phyloP scores from a whole-genome alignment of 805 yeast genomes.

The Pichia kluyveri region DNA sequence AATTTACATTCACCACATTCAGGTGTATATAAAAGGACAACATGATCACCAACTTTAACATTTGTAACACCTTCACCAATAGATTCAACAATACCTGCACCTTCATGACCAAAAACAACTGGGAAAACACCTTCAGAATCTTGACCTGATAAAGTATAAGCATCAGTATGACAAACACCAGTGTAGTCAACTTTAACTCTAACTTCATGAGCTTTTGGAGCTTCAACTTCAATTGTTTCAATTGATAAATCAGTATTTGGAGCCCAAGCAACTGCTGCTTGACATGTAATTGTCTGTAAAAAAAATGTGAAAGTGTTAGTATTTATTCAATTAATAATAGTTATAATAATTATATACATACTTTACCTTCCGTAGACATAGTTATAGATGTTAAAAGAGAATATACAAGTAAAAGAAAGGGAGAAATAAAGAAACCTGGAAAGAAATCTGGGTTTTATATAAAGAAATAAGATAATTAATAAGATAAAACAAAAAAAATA shows the following conservation, averaged over 20 bases:
- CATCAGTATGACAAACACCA: slow-evolving; percentile 98
- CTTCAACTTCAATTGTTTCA: slow-evolving; percentile 82
- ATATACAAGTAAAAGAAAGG: neutral
- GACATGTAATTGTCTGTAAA: slow-evolving; percentile 50
- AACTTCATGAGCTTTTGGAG: slow-evolving; percentile 97
- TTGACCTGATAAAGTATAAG: slow-evolving; percentile 86
- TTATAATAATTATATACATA: too few species aligned
- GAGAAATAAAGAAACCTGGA: too few species aligned
- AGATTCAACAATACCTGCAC: slow-evolving; percentile 94
- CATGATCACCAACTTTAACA: slow-evolving; percentile 91
- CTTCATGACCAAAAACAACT: slow-evolving; percentile 91
- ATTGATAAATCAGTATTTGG: slow-evolving; percentile 67
- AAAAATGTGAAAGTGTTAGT: neutral
- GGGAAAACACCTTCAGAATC: slow-evolving; percentile 98
- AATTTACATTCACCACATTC: slow-evolving; percentile 94
- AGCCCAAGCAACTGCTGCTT: slow-evolving; percentile 98
- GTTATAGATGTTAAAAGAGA: neutral
- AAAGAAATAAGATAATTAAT: too few species aligned
- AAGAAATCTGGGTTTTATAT: too few species aligned
- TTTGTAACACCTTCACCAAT: slow-evolving; percentile 89
- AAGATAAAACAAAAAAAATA: too few species aligned
- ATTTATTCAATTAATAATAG: too few species aligned
- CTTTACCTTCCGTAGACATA: slow-evolving; percentile 26
- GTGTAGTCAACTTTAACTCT: slow-evolving; percentile 81
- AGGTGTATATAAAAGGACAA: slow-evolving; percentile 90